Percentiles rank a stretch among this genome's conserved stretches.
Conservation (phyloP, 2,329 filamentous ascomycete species). For the Beauveria medogensis region DNA sequence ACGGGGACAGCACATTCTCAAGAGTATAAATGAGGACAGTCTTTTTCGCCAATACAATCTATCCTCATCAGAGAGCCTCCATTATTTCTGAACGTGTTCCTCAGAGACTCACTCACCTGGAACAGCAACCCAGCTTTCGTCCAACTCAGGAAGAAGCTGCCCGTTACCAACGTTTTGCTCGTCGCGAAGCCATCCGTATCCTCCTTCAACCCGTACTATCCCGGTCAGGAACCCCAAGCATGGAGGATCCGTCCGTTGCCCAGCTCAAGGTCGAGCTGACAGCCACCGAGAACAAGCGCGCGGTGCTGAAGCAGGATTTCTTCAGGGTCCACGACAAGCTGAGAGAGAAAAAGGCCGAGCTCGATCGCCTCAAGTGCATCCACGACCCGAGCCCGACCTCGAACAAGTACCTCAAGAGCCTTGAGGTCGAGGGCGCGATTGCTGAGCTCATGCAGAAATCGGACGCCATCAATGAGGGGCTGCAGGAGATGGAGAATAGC, state of each 20-base stretch:
- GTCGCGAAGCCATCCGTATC: background rate
- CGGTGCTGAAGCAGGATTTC: background rate
- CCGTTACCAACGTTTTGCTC: background rate
- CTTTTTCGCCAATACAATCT: background rate
- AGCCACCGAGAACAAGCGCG: background rate
- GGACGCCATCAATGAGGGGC: background rate
- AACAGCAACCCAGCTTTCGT: too few relatives aligned
- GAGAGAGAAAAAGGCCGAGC: background rate
- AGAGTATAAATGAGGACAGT: background rate
- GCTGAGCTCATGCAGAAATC: background rate
- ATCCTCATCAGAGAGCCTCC: background rate
- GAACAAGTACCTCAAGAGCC: background rate
- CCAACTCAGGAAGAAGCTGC: too few relatives aligned
- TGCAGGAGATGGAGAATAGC: background rate
- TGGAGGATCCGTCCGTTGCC: background rate
- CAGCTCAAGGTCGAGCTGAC: background rate
- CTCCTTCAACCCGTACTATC: background rate
- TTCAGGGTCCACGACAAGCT: background rate
- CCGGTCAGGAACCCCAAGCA: background rate
- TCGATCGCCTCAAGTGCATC: slow-evolving; percentile 1
- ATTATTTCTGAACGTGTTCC: background rate
- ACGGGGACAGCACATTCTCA: background rate
- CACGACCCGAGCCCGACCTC: background rate
- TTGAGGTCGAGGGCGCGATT: slow-evolving; percentile 1
- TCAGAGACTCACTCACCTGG: background rate